Evolutionary conservation across 495 filamentous ascomycete genomes (phyloP), one percentile per base, ranked within the genome.

Genomic region (Podospora anserina): DNA sequence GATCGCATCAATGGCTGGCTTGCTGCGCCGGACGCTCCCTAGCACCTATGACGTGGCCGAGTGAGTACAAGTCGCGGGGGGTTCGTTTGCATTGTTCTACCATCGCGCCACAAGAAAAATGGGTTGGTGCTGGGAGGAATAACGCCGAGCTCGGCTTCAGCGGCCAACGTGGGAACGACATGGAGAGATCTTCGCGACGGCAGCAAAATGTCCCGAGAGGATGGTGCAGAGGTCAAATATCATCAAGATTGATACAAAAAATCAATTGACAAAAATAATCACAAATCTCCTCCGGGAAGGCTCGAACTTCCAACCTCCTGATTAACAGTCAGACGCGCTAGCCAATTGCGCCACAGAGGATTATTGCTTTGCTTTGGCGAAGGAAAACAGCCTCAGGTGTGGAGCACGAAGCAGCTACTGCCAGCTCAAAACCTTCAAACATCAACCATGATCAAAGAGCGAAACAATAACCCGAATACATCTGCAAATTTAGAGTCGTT

Each of bases 301-400:
- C 67, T 69, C 67, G 67, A 69, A 69, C 67, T 69, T 69, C 63
- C 67, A 69, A 69, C 67, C 67, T 69, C 67, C 67, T 68, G 66
- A 68, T 68, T 68, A 68, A 67, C 66, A 67, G 66, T 67, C 66
- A 67, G 66, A 67, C 66, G 66, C 66, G 66, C 66, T 68, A 68
- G 63, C 67, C 67, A 69, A 69, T 69, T 69, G 67, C 67, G 67
- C 67, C 67, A 69, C 67, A 61, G 63, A 69, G 67, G 67, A 65
- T 58, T 49, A 11, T 49, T 16, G 39, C 39, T 49, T 49, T 49
- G 1, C 15, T 11, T 11, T 11, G 13, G 15, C 9, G 6, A 23
- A 23, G 39, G 39, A 11, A 9, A 11, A 49, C 0, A 11, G 2
- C 9, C 39, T 49, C 13, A 49, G 13, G 39, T 39, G 23, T 23